Evolutionary conservation across 1,284 basidiomycete species (phyloP).

Genomic region (Malassezia obtusa): DNA sequence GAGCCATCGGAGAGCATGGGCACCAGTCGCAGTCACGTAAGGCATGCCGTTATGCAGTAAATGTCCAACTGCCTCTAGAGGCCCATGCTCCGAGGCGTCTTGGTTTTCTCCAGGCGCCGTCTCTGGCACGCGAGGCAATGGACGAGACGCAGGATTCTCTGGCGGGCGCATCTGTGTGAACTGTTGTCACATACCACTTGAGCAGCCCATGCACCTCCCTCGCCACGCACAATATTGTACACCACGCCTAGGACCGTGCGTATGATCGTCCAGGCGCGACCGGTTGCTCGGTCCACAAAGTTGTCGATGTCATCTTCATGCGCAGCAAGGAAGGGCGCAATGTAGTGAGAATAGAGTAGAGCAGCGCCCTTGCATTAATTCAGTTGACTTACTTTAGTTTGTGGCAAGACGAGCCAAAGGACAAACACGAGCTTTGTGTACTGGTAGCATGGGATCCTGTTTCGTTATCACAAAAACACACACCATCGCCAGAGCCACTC

Average conservation of each 20-base stretch:
- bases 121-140: background rate
- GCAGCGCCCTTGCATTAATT: conserved; percentile 1
- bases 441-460: conserved; percentile 32
- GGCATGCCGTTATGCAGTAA: background rate
- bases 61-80: no score
- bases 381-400: conserved; percentile 18
- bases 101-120: background rate
- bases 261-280: background rate
- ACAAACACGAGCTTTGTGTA: conserved; percentile 33
- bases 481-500: conserved; percentile 40
- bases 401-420: conserved; percentile 40
- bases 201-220: background rate
- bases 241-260: background rate
- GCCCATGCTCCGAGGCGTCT: background rate
- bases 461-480: background rate
- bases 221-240: conserved; percentile 1
- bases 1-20: background rate
- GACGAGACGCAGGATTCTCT: background rate
- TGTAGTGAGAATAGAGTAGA: conserved; percentile 6
- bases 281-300: background rate
- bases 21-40: background rate
- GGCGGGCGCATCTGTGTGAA: background rate
- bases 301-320: conserved; percentile 15
- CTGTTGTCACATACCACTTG: background rate
- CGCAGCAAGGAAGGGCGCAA: conserved; percentile 10